Evolutionary conservation across 2,329 filamentous ascomycete genomes (phyloP).

Genomic region (Zopfia rhizophila): DNA sequence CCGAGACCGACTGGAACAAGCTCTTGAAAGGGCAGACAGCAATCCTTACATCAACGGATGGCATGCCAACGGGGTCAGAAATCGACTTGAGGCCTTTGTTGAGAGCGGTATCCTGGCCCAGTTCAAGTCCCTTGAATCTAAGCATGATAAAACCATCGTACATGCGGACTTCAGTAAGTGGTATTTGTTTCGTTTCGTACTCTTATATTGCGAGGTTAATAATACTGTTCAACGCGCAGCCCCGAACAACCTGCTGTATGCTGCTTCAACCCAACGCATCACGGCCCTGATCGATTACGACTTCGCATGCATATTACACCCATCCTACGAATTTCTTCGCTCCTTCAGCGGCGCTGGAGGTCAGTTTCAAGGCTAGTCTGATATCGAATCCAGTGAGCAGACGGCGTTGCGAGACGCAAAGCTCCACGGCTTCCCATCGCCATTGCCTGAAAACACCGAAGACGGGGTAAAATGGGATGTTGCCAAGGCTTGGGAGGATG

Average conservation of each 20-base stretch:
- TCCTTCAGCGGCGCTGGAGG: slow-evolving; percentile 34
- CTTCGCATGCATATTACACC: slow-evolving; percentile 34
- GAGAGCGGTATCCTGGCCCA: slow-evolving; percentile 32
- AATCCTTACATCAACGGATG: slow-evolving; percentile 44
- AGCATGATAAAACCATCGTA: slow-evolving; percentile 33
- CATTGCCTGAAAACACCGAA: slow-evolving; percentile 21
- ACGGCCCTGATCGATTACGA: slow-evolving; percentile 44
- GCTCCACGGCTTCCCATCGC: slow-evolving; percentile 36
- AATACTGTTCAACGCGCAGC: slow-evolving; percentile 24
- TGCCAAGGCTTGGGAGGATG: slow-evolving; percentile 32
- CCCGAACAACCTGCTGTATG: slow-evolving; percentile 40
- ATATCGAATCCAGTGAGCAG: slow-evolving; percentile 27
- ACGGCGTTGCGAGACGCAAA: slow-evolving; percentile 33
- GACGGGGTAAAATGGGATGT: slow-evolving; percentile 34
- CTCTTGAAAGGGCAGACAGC: slow-evolving; percentile 36
- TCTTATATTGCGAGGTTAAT: slow-evolving; percentile 17
- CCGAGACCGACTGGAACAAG: slow-evolving; percentile 32
- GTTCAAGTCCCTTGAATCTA: slow-evolving; percentile 28
- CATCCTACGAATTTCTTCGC: slow-evolving; percentile 35
- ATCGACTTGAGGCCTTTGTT: slow-evolving; percentile 42
- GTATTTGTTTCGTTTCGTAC: slow-evolving; percentile 10
- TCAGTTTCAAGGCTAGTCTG: slow-evolving; percentile 33
- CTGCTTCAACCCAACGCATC: slow-evolving; percentile 34
- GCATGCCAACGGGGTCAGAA: slow-evolving; percentile 39
- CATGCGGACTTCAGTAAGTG: slow-evolving; percentile 45